phyloP scores from a whole-genome alignment of 2,329 filamentous ascomycete genomes.

The Simplicillium sp. region DNA sequence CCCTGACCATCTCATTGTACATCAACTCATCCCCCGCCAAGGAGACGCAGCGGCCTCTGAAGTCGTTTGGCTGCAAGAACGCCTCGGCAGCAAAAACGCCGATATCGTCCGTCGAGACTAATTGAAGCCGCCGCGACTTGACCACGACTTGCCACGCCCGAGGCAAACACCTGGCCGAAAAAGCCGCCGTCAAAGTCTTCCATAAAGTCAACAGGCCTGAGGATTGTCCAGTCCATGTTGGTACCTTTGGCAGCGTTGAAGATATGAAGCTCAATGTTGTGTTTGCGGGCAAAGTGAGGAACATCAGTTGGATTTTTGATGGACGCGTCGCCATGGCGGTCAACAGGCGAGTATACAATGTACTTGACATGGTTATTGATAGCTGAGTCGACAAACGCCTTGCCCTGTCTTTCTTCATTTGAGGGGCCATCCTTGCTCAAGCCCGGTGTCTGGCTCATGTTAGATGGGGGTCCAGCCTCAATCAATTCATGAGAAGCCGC shows the following conservation, averaged over 20 bases:
- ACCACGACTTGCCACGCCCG: constrained; percentile 20
- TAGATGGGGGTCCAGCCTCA: no score
- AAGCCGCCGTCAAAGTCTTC: constrained; percentile 26
- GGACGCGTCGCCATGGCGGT: constrained; percentile 47
- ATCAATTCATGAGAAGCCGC: constrained; percentile 17
- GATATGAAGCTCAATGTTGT: constrained; percentile 52
- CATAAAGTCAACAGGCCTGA: constrained; percentile 30
- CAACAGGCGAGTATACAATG: constrained; percentile 53
- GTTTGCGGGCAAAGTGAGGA: constrained; percentile 52
- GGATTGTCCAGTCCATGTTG: constrained; percentile 24
- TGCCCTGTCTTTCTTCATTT: constrained; percentile 35
- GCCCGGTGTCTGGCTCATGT: no score
- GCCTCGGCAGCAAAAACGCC: constrained; percentile 27
- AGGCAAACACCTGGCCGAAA: no score
- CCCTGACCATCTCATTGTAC: constrained; percentile 16
- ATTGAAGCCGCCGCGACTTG: constrained; percentile 21
- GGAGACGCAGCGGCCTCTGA: constrained; percentile 19
- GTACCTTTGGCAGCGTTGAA: constrained; percentile 25
- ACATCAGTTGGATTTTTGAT: constrained; percentile 46
- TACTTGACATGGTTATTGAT: constrained; percentile 43
- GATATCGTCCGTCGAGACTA: constrained; percentile 26
- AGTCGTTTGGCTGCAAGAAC: constrained; percentile 20
- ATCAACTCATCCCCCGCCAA: constrained; percentile 31
- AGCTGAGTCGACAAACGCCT: constrained; percentile 43
- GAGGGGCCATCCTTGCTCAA: constrained; percentile 7